phyloP scores from a whole-genome alignment of 1,139 yeast genomes.

The Sugiyamaella novakii region DNA sequence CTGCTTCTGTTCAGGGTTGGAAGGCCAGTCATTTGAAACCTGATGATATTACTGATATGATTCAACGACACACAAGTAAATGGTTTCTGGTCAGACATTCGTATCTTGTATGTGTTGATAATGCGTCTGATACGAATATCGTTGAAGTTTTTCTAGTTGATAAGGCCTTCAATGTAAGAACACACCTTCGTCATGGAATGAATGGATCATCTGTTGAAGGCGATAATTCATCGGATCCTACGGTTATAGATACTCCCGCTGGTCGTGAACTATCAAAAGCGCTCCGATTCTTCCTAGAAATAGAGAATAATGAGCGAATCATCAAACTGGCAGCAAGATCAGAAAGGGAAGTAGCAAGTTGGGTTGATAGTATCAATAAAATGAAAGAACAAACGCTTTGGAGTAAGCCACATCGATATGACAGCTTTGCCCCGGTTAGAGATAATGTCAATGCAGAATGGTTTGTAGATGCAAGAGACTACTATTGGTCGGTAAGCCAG shows the following conservation, averaged over 20 bases:
- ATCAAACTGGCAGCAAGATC: conserved; percentile 75
- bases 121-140: conserved; percentile 82
- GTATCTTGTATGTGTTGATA: conserved; percentile 82
- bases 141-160: conserved; percentile 90
- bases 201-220: conserved; percentile 16
- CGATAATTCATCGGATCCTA: conserved; percentile 4
- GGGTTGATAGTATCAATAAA: conserved; percentile 73
- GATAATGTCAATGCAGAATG: conserved; percentile 87
- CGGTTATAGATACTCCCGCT: conserved; percentile 11
- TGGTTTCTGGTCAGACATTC: conserved; percentile 90
- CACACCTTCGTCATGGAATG: conserved; percentile 19
- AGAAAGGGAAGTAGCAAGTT: conserved; percentile 65
- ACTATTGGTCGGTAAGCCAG: conserved; percentile 93
- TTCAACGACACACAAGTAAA: conserved; percentile 83
- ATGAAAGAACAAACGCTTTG: conserved; percentile 73
- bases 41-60: conserved; percentile 69
- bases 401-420: conserved; percentile 75
- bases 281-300: conserved; percentile 52
- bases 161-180: conserved; percentile 57
- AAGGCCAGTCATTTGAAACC: conserved; percentile 86
- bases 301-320: conserved; percentile 79
- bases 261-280: conserved; percentile 14
- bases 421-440: conserved; percentile 90
- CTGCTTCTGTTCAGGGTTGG: conserved; percentile 93
- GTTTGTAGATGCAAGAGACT: conserved; percentile 96